Base-by-base conservation (phyloP, 306 rosid species). In the Malus asiatica region DNA sequence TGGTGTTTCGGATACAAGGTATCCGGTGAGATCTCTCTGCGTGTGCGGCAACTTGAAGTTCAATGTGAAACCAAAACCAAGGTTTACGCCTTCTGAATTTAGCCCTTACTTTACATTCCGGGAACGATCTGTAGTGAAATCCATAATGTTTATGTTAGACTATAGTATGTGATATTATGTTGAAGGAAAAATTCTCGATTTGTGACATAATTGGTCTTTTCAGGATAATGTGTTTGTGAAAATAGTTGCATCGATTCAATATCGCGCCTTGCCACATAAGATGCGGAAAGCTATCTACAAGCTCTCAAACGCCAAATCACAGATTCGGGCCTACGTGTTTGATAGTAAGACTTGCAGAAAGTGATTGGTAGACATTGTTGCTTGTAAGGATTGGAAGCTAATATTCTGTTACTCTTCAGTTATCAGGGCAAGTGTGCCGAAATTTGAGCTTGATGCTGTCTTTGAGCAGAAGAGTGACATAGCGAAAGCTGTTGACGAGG, bases 391-490 rank as follows among this genome's bases (percentile, higher is more conserved):
- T 48, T 62, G 27, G 29, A 80, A 60, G 12, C 44, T 79, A 27
- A 27, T 27, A 38, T 22, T 72, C 65, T 82, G 25, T 40, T 23
- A 61, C 68, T 74, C 30, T 83, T 79, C 77, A 89, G 92, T 84
- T 68, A 85, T 91, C 30, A 83, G 92, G 70, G 93, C 89, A 45
- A 87, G 88, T 75, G 92, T 89, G 19, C 89, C 88, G 1, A 87
- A 91, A 78, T 59, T 59, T 84, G 90, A 91, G 44, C 59, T 87
- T 81, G 94, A 89, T 89, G 76, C 85, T 33, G 90, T 79, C 70
- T 87, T 86, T 73, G 97, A 84, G 84, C 92, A 91, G 87, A 89
- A 91, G 71, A 87, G 81, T 48, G 94, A 86, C n/a, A 84, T 91
- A 6, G 97, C 92, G 6, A 91, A 55, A 76, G 68, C 90, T 82